Percentiles rank a stretch among this genome's conserved stretches.
These are phyloP conservation scores for Pterocarpus macrocarpus DNA, from an alignment of 306 rosid genomes.

Conservation along the genomic window DNA sequence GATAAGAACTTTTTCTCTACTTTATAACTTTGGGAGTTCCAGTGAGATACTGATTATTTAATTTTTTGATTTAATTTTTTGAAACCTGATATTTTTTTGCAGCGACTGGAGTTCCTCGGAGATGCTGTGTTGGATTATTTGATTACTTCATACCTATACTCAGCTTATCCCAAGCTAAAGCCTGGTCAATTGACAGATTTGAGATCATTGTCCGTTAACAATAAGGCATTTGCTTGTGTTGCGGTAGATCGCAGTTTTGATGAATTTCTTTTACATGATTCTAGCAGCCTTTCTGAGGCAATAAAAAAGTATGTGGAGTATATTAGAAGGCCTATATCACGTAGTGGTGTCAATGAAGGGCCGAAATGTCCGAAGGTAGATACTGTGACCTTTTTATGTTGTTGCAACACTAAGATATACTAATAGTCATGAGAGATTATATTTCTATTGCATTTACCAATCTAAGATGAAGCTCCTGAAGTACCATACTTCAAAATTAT, in stretches of 20 bases:
- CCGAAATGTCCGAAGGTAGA: slow-evolving; percentile 91
- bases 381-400: slow-evolving; percentile 15
- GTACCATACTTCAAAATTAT: slow-evolving; percentile 21
- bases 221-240: slow-evolving; percentile 86
- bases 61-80: slow-evolving; percentile 18
- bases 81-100: slow-evolving; percentile 49
- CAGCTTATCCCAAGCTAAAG: slow-evolving; percentile 87
- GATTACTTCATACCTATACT: slow-evolving; percentile 88
- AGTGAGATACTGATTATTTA: slow-evolving; percentile 17
- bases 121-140: slow-evolving; percentile 96
- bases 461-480: slow-evolving; percentile 23
- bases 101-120: slow-evolving; percentile 97
- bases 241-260: slow-evolving; percentile 74
- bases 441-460: slow-evolving; percentile 6
- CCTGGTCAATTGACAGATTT: slow-evolving; percentile 97
- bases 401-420: slow-evolving; percentile 23
- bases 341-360: slow-evolving; percentile 51
- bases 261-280: slow-evolving; percentile 73
- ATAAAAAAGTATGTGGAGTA: slow-evolving; percentile 65
- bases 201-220: slow-evolving; percentile 84
- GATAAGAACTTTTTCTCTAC: slow-evolving; percentile 38
- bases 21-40: slow-evolving; percentile 9
- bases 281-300: slow-evolving; percentile 64
- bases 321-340: slow-evolving; percentile 47
- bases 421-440: background rate